These are phyloP conservation scores for Eutrema salsugineum DNA, from an alignment of 441 rosid species.

Conservation along the genomic window DNA sequence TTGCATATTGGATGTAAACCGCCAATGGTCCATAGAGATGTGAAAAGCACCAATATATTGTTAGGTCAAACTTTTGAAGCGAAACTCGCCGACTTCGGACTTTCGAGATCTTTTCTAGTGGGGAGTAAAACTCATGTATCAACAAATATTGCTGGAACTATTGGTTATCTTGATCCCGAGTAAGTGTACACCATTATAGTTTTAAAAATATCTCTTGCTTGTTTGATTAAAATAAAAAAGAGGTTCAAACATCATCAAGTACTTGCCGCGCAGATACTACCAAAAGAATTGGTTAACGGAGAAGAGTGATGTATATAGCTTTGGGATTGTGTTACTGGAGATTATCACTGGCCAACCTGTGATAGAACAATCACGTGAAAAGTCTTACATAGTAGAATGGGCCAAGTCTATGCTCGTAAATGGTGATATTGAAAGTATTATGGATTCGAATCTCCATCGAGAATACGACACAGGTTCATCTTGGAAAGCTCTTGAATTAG, in stretches of 20 bases:
- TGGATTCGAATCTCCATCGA: conserved; percentile 21
- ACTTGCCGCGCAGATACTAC: neutral
- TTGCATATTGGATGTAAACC: conserved; percentile 41
- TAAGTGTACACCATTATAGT: neutral
- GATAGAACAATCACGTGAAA: conserved; percentile 1
- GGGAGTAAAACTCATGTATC: conserved; percentile 15
- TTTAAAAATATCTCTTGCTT: neutral
- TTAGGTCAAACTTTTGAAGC: conserved; percentile 23
- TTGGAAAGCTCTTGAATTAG: conserved; percentile 27
- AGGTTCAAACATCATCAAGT: neutral
- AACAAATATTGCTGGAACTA: conserved; percentile 24
- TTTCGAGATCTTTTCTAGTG: conserved; percentile 22
- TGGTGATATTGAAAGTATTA: conserved; percentile 21
- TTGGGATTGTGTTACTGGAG: conserved; percentile 9
- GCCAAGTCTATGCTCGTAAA: neutral
- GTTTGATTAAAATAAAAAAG: too few species aligned
- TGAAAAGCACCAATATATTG: conserved; percentile 39
- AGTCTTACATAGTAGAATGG: conserved; percentile 22
- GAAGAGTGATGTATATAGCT: conserved; percentile 24
- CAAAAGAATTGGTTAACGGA: conserved; percentile 2
- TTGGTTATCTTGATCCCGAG: conserved; percentile 31
- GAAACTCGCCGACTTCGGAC: conserved; percentile 28
- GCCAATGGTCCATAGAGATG: conserved; percentile 44
- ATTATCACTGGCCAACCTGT: conserved; percentile 21
- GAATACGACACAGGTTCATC: conserved; percentile 15